These are phyloP conservation scores for Aphanomyces astaci DNA, from an alignment of 352 stramenopile genomes.

Conservation along the genomic window DNA sequence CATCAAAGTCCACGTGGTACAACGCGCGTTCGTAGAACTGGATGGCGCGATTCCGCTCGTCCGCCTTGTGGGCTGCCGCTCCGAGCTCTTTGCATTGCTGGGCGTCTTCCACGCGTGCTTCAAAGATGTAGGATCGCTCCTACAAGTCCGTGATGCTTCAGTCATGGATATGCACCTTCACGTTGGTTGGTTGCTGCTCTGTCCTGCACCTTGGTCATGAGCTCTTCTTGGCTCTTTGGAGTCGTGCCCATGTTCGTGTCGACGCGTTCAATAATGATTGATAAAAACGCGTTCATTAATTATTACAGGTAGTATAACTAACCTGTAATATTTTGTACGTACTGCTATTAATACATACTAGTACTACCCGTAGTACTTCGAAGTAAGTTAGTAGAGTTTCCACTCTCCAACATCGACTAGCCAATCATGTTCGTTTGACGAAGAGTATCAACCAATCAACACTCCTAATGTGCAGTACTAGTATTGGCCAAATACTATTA, in stretches of 20 bases:
- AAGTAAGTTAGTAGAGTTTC: no score
- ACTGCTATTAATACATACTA: no score
- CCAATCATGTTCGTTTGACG: no score
- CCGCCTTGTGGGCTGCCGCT: constrained; percentile 47
- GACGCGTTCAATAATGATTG: not conserved
- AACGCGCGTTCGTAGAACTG: constrained; percentile 70
- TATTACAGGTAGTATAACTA: not conserved
- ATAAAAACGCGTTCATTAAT: not conserved
- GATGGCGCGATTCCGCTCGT: constrained; percentile 39
- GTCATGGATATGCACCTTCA: not conserved
- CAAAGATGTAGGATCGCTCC: constrained; percentile 80
- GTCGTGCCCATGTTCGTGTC: not conserved
- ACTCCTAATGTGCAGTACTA: no score
- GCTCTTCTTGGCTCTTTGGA: not conserved
- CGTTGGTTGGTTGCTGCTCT: not conserved
- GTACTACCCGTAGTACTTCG: no score
- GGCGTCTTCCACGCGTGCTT: constrained; percentile 64
- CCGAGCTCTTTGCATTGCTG: constrained; percentile 55
- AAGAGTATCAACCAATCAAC: no score
- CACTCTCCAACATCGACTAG: no score
- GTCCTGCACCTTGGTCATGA: constrained; percentile 5
- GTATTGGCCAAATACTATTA: no score
- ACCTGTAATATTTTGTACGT: not conserved
- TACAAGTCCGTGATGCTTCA: constrained; percentile 25
- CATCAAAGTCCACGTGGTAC: constrained; percentile 77